Evolutionary conservation across 805 yeast species (phyloP).

Genomic region (Saccharomycopsis fibuligera): DNA sequence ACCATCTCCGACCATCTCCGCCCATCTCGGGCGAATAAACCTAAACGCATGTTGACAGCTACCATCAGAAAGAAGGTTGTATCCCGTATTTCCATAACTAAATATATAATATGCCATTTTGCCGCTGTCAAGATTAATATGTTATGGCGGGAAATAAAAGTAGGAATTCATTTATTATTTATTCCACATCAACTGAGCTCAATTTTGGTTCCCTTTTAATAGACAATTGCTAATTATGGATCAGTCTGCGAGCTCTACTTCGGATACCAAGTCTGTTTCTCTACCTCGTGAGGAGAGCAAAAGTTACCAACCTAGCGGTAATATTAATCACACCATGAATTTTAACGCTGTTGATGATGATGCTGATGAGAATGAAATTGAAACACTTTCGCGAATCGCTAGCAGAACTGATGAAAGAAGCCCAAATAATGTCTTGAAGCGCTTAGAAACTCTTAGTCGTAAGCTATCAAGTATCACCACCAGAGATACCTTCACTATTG

Average conservation of each 20-base stretch:
- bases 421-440: slow-evolving; percentile 12
- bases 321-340: neutral
- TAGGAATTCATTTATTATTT: too few relatives aligned
- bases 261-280: neutral
- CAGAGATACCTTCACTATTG: slow-evolving; percentile 23
- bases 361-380: neutral
- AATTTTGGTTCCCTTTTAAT: too few relatives aligned
- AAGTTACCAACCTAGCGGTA: neutral
- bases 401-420: slow-evolving; percentile 5
- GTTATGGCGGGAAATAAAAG: too few relatives aligned
- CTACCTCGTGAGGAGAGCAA: neutral
- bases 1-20: too few relatives aligned
- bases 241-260: neutral
- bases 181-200: too few relatives aligned
- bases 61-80: too few relatives aligned
- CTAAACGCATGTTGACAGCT: too few relatives aligned
- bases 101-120: too few relatives aligned
- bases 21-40: too few relatives aligned
- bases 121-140: too few relatives aligned
- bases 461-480: slow-evolving; percentile 18
- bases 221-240: too few relatives aligned
- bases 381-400: slow-evolving; percentile 9
- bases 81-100: too few relatives aligned
- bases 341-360: neutral
- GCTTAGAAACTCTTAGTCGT: slow-evolving; percentile 11